phyloP scores from a whole-genome alignment of 1,284 basidiomycete species.

The Bjerkandera adusta region DNA sequence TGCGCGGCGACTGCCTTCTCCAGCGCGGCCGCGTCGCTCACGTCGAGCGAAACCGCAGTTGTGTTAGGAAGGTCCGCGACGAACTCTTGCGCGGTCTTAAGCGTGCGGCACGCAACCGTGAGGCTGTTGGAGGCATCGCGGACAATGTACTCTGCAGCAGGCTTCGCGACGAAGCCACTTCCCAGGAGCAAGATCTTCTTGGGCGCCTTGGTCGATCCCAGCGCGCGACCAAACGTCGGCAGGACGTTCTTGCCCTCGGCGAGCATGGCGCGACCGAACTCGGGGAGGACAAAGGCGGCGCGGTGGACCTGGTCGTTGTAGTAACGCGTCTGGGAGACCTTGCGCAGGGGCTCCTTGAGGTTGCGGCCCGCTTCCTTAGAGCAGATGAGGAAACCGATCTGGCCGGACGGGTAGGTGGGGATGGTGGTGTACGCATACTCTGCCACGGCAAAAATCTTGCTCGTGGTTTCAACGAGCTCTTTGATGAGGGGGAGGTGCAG shows the following conservation, averaged over 20 bases:
- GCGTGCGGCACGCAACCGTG: constrained; percentile 88
- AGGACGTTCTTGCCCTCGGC: constrained; percentile 70
- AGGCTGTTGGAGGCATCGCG: constrained; percentile 82
- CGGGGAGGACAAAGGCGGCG: constrained; percentile 87
- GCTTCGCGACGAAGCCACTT: constrained; percentile 92
- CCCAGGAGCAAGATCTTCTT: constrained; percentile 91
- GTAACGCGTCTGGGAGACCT: constrained; percentile 76
- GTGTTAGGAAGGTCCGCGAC: constrained; percentile 68
- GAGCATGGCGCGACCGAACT: constrained; percentile 81
- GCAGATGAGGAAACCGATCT: constrained; percentile 95
- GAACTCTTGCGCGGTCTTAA: constrained; percentile 72
- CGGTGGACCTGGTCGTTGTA: constrained; percentile 86
- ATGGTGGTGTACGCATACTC: constrained; percentile 98
- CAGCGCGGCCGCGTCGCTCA: constrained; percentile 70
- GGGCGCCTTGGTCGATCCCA: constrained; percentile 33
- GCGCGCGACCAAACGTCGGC: constrained; percentile 63
- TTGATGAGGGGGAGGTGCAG: constrained; percentile 90
- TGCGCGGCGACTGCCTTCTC: constrained; percentile 81
- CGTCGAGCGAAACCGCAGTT: constrained; percentile 82
- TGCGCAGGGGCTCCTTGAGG: constrained; percentile 68
- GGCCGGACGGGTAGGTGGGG: constrained; percentile 96
- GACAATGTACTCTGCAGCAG: constrained; percentile 91
- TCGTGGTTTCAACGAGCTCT: constrained; percentile 73
- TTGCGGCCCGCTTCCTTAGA: constrained; percentile 76
- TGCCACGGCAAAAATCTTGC: constrained; percentile 78